Percentiles rank a stretch among this genome's conserved stretches.
These are phyloP conservation scores for Vitis labrusca DNA, from an alignment of 164 flowering plant genomes.

Conservation along the genomic window DNA sequence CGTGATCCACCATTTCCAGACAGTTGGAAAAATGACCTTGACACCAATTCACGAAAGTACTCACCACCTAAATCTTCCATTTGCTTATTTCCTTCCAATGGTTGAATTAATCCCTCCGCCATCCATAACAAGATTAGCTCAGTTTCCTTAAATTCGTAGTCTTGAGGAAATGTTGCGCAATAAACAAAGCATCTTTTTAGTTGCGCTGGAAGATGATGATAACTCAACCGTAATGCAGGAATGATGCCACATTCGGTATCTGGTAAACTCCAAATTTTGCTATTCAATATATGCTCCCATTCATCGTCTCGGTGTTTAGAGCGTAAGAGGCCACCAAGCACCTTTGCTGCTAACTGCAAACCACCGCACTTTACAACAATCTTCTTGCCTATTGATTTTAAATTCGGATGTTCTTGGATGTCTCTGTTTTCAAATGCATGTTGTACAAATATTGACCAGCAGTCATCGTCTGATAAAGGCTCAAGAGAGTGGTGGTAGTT, in stretches of 20 bases:
- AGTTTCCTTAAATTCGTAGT: background rate
- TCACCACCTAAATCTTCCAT: slow-evolving; percentile 3
- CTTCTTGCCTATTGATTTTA: no score
- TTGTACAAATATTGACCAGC: no score
- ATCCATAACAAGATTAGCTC: background rate
- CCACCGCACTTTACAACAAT: no score
- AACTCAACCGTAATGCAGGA: background rate
- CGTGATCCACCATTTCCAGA: background rate
- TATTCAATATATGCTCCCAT: no score
- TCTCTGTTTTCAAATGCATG: no score
- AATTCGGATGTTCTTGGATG: no score
- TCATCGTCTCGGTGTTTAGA: no score
- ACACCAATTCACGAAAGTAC: background rate
- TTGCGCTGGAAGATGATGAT: background rate
- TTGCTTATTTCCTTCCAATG: background rate
- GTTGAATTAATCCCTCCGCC: slow-evolving; percentile 2
- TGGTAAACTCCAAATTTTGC: background rate
- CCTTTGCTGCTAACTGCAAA: no score
- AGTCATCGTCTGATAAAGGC: no score
- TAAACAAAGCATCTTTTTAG: slow-evolving; percentile 9
- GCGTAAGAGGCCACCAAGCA: no score
- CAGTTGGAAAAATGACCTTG: slow-evolving; percentile 2
- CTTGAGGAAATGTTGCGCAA: slow-evolving; percentile 12
- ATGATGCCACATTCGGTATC: background rate
- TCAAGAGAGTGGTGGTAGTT: no score